Conservation (phyloP, 805 yeast species). For the Lipomyces starkeyi region DNA sequence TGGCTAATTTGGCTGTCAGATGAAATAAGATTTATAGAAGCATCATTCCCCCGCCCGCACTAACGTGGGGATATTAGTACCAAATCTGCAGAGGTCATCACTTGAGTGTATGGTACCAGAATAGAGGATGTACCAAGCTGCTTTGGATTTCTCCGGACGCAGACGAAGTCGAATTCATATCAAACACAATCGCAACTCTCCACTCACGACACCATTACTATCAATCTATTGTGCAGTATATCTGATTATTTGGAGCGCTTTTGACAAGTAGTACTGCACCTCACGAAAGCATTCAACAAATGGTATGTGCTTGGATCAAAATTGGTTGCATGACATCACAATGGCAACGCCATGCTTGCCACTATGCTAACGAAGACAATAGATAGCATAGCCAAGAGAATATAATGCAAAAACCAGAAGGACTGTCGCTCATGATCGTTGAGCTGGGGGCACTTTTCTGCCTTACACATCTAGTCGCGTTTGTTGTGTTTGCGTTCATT, state of each 20-base stretch:
- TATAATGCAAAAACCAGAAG: slow-evolving; percentile 32
- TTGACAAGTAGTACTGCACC: background rate
- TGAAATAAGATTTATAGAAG: background rate
- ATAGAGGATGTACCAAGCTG: background rate
- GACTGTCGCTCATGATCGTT: slow-evolving; percentile 31
- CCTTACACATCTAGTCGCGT: slow-evolving; percentile 43
- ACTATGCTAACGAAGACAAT: background rate
- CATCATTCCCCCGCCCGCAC: background rate
- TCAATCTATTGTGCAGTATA: background rate
- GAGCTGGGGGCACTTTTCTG: slow-evolving; percentile 31
- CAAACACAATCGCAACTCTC: background rate
- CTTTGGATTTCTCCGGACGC: background rate
- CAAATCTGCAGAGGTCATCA: background rate
- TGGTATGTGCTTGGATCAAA: slow-evolving; percentile 1
- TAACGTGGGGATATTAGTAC: background rate
- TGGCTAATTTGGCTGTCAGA: background rate
- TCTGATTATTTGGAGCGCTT: background rate
- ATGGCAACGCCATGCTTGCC: background rate
- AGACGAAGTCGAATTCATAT: background rate
- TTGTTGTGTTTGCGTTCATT: slow-evolving; percentile 48
- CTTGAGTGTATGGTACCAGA: background rate
- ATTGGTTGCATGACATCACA: background rate
- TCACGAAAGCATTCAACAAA: background rate
- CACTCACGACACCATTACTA: background rate
- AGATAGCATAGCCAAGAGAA: background rate